These are phyloP conservation scores for Rickenella mellea DNA, from an alignment of 768 basidiomycete genomes.

Conservation along the genomic window DNA sequence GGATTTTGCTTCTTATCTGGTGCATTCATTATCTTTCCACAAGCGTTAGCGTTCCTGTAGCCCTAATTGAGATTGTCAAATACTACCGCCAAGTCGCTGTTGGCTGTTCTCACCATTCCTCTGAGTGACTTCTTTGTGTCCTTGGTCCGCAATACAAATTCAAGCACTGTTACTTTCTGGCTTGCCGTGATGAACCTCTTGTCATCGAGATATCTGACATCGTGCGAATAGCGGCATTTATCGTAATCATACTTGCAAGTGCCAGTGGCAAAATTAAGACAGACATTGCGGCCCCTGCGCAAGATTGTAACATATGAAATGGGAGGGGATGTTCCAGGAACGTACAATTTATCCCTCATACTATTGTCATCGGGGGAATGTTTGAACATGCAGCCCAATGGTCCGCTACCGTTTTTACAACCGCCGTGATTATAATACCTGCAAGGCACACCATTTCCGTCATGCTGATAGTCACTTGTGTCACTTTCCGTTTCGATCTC, in stretches of 20 bases:
- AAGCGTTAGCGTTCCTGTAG: no score
- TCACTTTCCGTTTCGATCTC: constrained; percentile 38
- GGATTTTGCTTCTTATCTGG: no score
- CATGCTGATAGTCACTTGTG: constrained; percentile 43
- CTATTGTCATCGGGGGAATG: constrained; percentile 50
- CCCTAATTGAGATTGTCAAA: no score
- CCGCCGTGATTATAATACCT: constrained; percentile 48
- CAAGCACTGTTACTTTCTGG: no score
- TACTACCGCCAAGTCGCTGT: no score
- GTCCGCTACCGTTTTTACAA: constrained; percentile 28
- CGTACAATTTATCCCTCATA: constrained; percentile 45
- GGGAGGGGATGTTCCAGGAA: no score
- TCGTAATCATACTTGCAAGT: constrained; percentile 27
- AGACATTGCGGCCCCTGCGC: constrained; percentile 45
- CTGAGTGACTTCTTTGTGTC: no score
- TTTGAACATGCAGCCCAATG: constrained; percentile 43
- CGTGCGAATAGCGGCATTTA: constrained; percentile 41
- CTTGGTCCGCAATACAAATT: no score
- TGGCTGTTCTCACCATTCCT: no score
- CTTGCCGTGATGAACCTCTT: no score
- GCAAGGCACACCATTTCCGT: constrained; percentile 43
- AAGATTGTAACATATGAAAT: neutral
- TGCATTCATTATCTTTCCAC: no score
- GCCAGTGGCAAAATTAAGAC: constrained; percentile 29
- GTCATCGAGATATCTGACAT: no score